Evolutionary conservation across 2,329 filamentous ascomycete species (phyloP).

Genomic region (Colletotrichum coccodes): DNA sequence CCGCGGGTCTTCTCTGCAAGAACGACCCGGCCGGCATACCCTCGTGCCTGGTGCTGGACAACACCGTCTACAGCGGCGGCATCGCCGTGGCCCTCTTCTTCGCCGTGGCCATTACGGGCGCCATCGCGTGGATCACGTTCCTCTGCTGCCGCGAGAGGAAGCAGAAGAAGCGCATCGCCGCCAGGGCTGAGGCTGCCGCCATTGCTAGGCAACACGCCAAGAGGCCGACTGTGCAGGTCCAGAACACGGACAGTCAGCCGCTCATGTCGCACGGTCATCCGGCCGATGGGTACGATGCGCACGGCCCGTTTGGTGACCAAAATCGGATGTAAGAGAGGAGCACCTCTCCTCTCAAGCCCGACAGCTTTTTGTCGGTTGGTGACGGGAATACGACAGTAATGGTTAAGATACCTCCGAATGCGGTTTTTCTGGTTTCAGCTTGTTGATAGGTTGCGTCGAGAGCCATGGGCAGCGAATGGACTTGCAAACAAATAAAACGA

Average conservation of each 20-base stretch:
- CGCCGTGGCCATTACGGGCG: conserved; percentile 48
- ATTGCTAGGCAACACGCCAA: conserved; percentile 54
- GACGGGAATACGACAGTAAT: neutral
- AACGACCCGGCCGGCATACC: conserved; percentile 49
- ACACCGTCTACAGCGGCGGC: conserved; percentile 53
- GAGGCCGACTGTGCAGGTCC: conserved; percentile 43
- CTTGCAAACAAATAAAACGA: neutral
- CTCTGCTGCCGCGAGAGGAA: conserved; percentile 62
- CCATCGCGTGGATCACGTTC: conserved; percentile 55
- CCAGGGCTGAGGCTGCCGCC: conserved; percentile 52
- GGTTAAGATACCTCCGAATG: conserved; percentile 1
- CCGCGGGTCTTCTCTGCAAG: conserved; percentile 55
- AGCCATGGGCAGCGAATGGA: neutral
- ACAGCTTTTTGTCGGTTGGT: neutral
- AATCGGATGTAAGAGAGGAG: conserved; percentile 25
- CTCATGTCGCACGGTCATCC: conserved; percentile 23
- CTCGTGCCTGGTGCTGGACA: conserved; percentile 54
- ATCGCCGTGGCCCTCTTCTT: conserved; percentile 61
- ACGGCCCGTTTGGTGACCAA: conserved; percentile 29
- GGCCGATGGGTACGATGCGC: conserved; percentile 8
- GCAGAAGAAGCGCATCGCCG: conserved; percentile 53
- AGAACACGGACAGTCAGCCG: conserved; percentile 17
- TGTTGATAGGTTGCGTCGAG: neutral
- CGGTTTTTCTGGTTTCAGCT: neutral
- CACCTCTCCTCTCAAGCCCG: no score